A percentile compares a stretch with the other conserved stretches of the same genome.
These are phyloP conservation scores for Exophiala alcalophila DNA, from an alignment of 2,329 filamentous ascomycete genomes.

Conservation along the genomic window DNA sequence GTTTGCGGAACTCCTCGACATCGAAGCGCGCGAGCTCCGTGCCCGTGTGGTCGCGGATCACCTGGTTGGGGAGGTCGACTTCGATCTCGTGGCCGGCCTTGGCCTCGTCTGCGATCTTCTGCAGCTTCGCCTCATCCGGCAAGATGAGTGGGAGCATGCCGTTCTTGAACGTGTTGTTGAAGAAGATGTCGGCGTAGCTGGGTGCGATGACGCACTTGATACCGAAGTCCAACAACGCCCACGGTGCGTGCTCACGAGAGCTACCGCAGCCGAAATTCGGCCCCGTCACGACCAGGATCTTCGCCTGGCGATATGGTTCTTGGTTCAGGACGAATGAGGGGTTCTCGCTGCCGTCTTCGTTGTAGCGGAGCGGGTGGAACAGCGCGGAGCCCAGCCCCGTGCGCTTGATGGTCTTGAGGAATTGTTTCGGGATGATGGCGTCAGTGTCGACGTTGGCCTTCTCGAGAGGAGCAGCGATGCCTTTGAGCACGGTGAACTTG, in stretches of 20 bases:
- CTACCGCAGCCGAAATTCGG: constrained; percentile 94
- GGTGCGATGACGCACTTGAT: constrained; percentile 92
- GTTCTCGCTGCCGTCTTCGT: constrained; percentile 70
- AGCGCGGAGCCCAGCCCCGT: constrained; percentile 85
- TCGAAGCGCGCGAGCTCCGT: constrained; percentile 75
- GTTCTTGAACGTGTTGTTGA: constrained; percentile 99
- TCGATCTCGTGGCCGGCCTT: constrained; percentile 78
- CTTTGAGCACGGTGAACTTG: constrained; percentile 79
- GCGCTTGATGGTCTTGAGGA: constrained; percentile 98
- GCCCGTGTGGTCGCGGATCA: constrained; percentile 72
- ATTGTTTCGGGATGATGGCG: constrained; percentile 98
- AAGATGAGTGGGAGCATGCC: constrained; percentile 91
- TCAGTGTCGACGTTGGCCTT: constrained; percentile 96
- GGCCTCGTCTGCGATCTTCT: constrained; percentile 72
- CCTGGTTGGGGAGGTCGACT: constrained; percentile 81
- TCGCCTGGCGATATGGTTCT: constrained; percentile 76
- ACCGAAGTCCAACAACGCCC: constrained; percentile 94
- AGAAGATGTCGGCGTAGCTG: constrained; percentile 89
- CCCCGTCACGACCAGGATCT: constrained; percentile 88
- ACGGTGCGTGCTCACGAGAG: constrained; percentile 91
- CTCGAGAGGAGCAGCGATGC: constrained; percentile 82
- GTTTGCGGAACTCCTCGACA: constrained; percentile 89
- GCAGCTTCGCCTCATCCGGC: constrained; percentile 59
- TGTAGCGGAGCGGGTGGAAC: constrained; percentile 81
- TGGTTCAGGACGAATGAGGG: constrained; percentile 85